phyloP scores from a whole-genome alignment of 495 filamentous ascomycete genomes.

The Daldinia caldariorum region DNA sequence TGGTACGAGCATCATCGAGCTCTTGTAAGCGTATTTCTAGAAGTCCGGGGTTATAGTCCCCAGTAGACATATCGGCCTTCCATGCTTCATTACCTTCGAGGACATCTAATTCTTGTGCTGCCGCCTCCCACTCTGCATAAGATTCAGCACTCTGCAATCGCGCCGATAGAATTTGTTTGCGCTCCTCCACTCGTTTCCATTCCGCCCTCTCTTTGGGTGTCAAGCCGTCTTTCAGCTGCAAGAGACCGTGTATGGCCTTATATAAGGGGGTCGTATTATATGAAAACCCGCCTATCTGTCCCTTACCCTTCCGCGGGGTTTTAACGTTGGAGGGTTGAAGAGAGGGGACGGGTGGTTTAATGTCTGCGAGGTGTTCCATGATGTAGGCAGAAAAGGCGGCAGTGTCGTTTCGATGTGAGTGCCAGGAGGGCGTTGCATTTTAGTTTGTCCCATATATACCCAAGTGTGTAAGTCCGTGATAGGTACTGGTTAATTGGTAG shows the following conservation, averaged over 20 bases:
- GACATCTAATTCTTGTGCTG: slow-evolving; percentile 79
- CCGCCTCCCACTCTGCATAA: slow-evolving; percentile 70
- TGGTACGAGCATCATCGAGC: slow-evolving; percentile 78
- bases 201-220: slow-evolving; percentile 64
- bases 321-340: slow-evolving; percentile 19
- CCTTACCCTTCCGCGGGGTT: slow-evolving; percentile 13
- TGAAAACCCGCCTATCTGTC: neutral
- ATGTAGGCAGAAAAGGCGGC: slow-evolving; percentile 24
- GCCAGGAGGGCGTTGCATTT: slow-evolving; percentile 17
- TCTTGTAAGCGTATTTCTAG: slow-evolving; percentile 74
- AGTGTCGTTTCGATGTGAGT: slow-evolving; percentile 15
- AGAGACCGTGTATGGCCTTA: slow-evolving; percentile 37
- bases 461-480: neutral
- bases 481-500: neutral
- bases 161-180: slow-evolving; percentile 69
- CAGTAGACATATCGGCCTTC: slow-evolving; percentile 66
- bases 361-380: slow-evolving; percentile 40
- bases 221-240: slow-evolving; percentile 60
- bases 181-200: slow-evolving; percentile 63
- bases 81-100: slow-evolving; percentile 84
- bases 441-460: slow-evolving; percentile 10
- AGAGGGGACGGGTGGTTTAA: slow-evolving; percentile 31
- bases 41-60: slow-evolving; percentile 75
- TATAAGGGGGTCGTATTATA: slow-evolving; percentile 19
- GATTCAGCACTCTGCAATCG: slow-evolving; percentile 71